Base-by-base conservation (phyloP, 2,329 filamentous ascomycete species). In the Bipolaris gigantea region DNA sequence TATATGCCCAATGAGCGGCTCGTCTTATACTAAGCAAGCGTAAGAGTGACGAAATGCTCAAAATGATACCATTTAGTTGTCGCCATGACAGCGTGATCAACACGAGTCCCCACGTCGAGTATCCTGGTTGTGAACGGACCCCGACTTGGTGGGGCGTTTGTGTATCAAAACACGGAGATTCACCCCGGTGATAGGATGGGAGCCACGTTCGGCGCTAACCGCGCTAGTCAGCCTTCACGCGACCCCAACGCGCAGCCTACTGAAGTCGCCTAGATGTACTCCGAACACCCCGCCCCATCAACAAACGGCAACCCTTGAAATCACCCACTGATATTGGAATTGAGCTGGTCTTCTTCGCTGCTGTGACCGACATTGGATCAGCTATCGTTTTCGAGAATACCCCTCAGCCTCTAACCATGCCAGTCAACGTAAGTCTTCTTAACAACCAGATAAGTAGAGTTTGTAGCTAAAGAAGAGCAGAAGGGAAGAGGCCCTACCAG, bases 141-240 rank as follows among this genome's bases (percentile, higher is more conserved):
- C 39, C 19, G 42, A 16, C 19, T 21, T 27, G 40, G 52, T 43
- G 52, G 52, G 52, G 42, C 48, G 11, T 3, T 3, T 10, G 11
- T 46, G 51, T 50, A 44, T 54, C 51, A 48, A 30, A 49, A 54
- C 27, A 50, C 34, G 27, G 6, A 38, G 25, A 19, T 39, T 50
- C 38, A 42, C 48, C 38, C 38, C 32, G 33, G 42, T 55, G 53
- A 55, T 55, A 55, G 53, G 53, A 38, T 33, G 15, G 45, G 27
- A 41, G 40, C 41, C 44, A 27, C 51, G 52, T 54, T 50, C 42
- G 36, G 52, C 41, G 38, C 52, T 49, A 58, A 52, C 41, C 55
- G 16, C 55, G 52, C 55, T 58, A 56, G 52, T 48, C 44, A 49
- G 16, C 48, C 33, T 46, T 40, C 44, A 50, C 52, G 55, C 52